A percentile compares a stretch with the other conserved stretches of the same genome.
These are phyloP conservation scores for Aspergillus sp. DNA, from an alignment of 2,329 filamentous ascomycete species.

Conservation along the genomic window DNA sequence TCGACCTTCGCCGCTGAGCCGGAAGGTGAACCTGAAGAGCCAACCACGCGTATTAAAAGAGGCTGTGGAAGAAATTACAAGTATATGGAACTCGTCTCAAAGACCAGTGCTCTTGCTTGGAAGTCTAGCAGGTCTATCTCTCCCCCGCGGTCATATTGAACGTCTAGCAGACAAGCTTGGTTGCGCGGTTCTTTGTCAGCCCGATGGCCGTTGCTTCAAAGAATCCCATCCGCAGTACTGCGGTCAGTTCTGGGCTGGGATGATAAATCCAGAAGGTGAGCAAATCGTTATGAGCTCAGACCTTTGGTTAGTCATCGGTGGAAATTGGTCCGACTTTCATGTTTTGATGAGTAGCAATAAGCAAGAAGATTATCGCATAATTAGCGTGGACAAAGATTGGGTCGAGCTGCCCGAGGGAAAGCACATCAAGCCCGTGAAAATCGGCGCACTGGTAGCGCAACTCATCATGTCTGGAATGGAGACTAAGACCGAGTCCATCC, in stretches of 20 bases:
- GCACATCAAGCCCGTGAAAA: not conserved
- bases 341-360: not conserved
- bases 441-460: not conserved
- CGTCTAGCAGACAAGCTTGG: constrained; percentile 11
- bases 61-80: not conserved
- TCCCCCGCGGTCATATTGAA: not conserved
- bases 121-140: not conserved
- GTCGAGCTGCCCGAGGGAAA: not conserved
- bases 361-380: constrained; percentile 1
- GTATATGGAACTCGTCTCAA: constrained; percentile 6
- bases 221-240: constrained; percentile 13
- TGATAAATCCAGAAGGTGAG: constrained; percentile 5
- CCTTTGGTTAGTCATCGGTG: constrained; percentile 7
- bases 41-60: not conserved
- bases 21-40: not conserved
- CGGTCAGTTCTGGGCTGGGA: constrained; percentile 6
- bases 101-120: constrained; percentile 11
- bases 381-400: not conserved
- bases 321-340: constrained; percentile 10
- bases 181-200: constrained; percentile 12
- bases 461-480: constrained; percentile 2
- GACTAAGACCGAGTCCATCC: not conserved
- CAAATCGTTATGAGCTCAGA: constrained; percentile 2
- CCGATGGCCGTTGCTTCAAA: constrained; percentile 6
- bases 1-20: not conserved